These are phyloP conservation scores for Elongisporangium anandrum DNA, from an alignment of 352 stramenopile genomes.

Conservation along the genomic window DNA sequence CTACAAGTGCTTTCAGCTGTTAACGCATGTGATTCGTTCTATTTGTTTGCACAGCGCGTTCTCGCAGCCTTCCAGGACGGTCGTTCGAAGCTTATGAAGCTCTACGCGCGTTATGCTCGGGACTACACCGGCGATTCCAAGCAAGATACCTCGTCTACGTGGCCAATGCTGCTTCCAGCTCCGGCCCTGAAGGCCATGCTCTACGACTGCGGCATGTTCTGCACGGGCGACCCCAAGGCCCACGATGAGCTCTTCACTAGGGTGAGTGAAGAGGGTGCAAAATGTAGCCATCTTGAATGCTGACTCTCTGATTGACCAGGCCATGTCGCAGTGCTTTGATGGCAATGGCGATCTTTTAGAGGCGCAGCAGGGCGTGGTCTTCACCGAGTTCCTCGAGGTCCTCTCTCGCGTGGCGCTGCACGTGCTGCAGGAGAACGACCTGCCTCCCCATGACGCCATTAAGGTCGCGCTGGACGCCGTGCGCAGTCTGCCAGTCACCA, in stretches of 20 bases:
- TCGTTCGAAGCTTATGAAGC: slow-evolving; percentile 66
- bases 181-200: slow-evolving; percentile 55
- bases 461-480: slow-evolving; percentile 75
- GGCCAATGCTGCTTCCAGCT: slow-evolving; percentile 43
- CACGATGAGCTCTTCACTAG: slow-evolving; percentile 51
- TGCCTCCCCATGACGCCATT: slow-evolving; percentile 63
- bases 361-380: slow-evolving; percentile 21
- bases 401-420: slow-evolving; percentile 53
- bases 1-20: not conserved
- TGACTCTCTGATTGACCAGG: slow-evolving; percentile 11
- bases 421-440: slow-evolving; percentile 52
- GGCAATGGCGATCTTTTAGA: slow-evolving; percentile 34
- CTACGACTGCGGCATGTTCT: slow-evolving; percentile 79
- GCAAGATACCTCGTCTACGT: slow-evolving; percentile 19
- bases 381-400: slow-evolving; percentile 73
- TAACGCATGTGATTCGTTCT: not conserved
- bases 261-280: not conserved
- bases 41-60: slow-evolving; percentile 36
- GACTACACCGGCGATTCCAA: slow-evolving; percentile 18
- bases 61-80: slow-evolving; percentile 64
- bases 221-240: slow-evolving; percentile 39
- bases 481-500: slow-evolving; percentile 40
- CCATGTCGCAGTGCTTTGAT: slow-evolving; percentile 60
- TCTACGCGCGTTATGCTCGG: slow-evolving; percentile 66
- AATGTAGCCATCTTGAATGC: not conserved